Percentiles rank a stretch among this genome's conserved stretches.
phyloP scores from a whole-genome alignment of 2,329 filamentous ascomycete species.

The Ophiostoma piceae region DNA sequence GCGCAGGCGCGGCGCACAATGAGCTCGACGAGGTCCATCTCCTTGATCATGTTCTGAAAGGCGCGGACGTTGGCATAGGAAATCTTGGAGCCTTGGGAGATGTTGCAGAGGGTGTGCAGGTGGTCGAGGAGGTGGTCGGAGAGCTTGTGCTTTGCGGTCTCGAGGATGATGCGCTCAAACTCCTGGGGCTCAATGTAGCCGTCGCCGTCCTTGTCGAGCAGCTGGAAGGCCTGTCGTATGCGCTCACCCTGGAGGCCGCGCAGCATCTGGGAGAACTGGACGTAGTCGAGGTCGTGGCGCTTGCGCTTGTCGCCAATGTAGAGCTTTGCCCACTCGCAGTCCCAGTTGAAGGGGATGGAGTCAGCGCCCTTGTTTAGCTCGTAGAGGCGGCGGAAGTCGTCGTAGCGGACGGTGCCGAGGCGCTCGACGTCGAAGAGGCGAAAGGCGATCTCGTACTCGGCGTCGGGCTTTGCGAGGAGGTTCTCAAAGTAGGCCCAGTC shows the following conservation, averaged over 20 bases:
- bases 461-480: constrained; percentile 86
- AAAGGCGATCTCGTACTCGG: constrained; percentile 98
- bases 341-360: constrained; percentile 92
- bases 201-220: constrained; percentile 84
- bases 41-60: constrained; percentile 95
- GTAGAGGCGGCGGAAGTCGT: constrained; percentile 79
- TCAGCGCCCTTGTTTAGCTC: constrained; percentile 81
- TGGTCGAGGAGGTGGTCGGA: constrained; percentile 93
- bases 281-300: constrained; percentile 87
- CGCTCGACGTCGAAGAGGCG: constrained; percentile 87
- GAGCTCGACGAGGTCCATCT: constrained; percentile 95
- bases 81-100: constrained; percentile 84
- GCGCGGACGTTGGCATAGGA: constrained; percentile 96
- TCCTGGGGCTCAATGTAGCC: constrained; percentile 94
- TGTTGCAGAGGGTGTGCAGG: constrained; percentile 89
- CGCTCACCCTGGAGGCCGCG: constrained; percentile 92
- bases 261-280: constrained; percentile 97
- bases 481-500: constrained; percentile 96
- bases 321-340: constrained; percentile 90
- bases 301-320: constrained; percentile 87
- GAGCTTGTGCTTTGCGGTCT: constrained; percentile 91
- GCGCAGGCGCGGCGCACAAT: constrained; percentile 81
- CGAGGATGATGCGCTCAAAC: constrained; percentile 92
- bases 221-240: constrained; percentile 89
- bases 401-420: constrained; percentile 80